These are phyloP conservation scores for Xylariaceae sp. DNA, from an alignment of 2,329 filamentous ascomycete species.

Conservation along the genomic window DNA sequence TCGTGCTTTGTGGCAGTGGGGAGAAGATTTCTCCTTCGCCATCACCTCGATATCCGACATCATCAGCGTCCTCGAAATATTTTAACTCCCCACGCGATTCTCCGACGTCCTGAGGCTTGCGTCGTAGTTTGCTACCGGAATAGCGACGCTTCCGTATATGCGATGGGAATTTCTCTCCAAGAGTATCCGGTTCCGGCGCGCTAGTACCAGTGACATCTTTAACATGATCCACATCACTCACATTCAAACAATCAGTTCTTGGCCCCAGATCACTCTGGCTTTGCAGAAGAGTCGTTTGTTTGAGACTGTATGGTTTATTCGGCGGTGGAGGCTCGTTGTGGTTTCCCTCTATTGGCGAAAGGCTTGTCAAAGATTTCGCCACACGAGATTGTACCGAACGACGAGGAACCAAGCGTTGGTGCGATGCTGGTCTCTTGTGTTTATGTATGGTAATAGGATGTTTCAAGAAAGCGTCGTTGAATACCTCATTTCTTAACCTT, in stretches of 20 bases:
- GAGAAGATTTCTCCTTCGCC: constrained; percentile 55
- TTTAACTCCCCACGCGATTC: constrained; percentile 79
- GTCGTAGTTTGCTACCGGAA: constrained; percentile 82
- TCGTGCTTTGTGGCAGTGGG: constrained; percentile 17
- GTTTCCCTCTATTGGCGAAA: constrained; percentile 23
- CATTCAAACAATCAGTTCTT: constrained; percentile 35
- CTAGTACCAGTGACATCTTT: constrained; percentile 68
- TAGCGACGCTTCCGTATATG: constrained; percentile 72
- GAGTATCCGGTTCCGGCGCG: constrained; percentile 65
- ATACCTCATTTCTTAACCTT: constrained; percentile 84
- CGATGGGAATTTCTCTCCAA: constrained; percentile 50
- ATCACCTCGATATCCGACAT: constrained; percentile 78
- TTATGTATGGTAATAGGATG: constrained; percentile 82
- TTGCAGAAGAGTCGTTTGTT: constrained; percentile 35
- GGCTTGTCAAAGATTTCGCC: constrained; percentile 48
- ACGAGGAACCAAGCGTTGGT: constrained; percentile 68
- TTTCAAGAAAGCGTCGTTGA: constrained; percentile 89
- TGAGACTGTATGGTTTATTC: constrained; percentile 33
- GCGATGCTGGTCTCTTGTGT: constrained; percentile 67
- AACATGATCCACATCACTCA: constrained; percentile 47
- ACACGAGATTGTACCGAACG: constrained; percentile 53
- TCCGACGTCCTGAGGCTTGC: constrained; percentile 74
- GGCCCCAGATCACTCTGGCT: constrained; percentile 45
- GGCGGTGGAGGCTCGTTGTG: constrained; percentile 6
- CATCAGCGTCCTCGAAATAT: constrained; percentile 89